phyloP scores from a whole-genome alignment of 441 rosid genomes.

The Oxalis stricta region DNA sequence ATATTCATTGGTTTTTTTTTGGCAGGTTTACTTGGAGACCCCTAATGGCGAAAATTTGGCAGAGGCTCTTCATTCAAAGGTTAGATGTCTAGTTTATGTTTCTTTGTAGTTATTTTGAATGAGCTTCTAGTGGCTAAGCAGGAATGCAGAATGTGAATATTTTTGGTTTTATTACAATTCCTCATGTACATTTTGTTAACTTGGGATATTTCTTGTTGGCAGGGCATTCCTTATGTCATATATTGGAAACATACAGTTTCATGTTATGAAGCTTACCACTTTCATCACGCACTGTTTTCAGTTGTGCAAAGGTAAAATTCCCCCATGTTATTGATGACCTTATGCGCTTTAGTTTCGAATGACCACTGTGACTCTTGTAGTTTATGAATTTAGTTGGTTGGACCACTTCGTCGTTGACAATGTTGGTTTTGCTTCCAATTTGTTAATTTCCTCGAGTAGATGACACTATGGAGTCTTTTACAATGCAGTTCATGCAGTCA shows the following conservation, averaged over 20 bases:
- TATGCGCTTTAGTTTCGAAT: not conserved
- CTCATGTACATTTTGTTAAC: constrained; percentile 6
- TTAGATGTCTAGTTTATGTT: constrained; percentile 11
- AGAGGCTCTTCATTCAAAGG: constrained; percentile 80
- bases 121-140: not conserved
- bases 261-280: constrained; percentile 60
- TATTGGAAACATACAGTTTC: constrained; percentile 62
- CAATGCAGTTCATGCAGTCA: constrained; percentile 77
- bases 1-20: constrained; percentile 5
- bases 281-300: constrained; percentile 72
- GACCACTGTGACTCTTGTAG: not conserved
- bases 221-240: constrained; percentile 87
- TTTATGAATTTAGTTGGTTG: not conserved
- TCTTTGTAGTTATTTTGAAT: not conserved
- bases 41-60: constrained; percentile 74
- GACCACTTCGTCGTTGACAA: not conserved
- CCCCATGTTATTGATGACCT: not conserved
- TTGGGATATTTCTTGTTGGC: constrained; percentile 13
- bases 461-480: constrained; percentile 1
- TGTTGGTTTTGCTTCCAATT: not conserved
- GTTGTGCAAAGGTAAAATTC: constrained; percentile 57
- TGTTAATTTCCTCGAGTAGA: not conserved
- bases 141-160: not conserved
- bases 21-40: constrained; percentile 78
- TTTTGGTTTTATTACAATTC: constrained; percentile 1